A percentile compares a stretch with the other conserved stretches of the same genome.
phyloP scores from a whole-genome alignment of 1,284 basidiomycete genomes.

The Irpex sp. region DNA sequence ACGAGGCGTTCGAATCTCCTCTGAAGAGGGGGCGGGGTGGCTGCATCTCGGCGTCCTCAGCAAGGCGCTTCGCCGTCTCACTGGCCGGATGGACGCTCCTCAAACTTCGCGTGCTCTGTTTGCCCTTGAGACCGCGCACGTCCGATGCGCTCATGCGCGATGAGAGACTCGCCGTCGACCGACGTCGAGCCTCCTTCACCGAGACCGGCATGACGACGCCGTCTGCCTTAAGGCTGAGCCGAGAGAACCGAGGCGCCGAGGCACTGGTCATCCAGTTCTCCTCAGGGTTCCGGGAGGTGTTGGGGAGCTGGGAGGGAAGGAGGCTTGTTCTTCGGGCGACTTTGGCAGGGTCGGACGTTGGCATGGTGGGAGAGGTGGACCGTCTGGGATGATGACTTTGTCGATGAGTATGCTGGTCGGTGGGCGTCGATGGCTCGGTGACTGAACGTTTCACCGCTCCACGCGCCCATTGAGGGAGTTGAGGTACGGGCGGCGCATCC shows the following conservation, averaged over 20 bases:
- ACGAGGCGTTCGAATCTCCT: background rate
- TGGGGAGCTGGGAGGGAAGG: constrained; percentile 8
- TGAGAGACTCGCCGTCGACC: constrained; percentile 8
- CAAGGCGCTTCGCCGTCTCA: background rate
- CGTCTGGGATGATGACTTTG: background rate
- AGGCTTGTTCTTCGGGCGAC: background rate
- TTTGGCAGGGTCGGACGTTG: background rate
- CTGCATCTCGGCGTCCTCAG: background rate
- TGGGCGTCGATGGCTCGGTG: background rate
- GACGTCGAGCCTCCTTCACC: constrained; percentile 23
- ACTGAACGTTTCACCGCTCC: background rate
- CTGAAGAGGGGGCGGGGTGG: constrained; percentile 9
- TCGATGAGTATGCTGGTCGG: background rate
- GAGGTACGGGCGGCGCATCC: background rate
- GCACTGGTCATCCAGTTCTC: constrained; percentile 38
- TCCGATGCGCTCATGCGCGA: background rate
- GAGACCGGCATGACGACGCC: constrained; percentile 43
- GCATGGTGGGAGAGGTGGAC: background rate
- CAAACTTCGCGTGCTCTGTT: constrained; percentile 1
- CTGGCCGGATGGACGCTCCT: constrained; percentile 1
- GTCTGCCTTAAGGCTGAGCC: constrained; percentile 34
- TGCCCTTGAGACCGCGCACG: background rate
- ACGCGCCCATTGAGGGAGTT: background rate
- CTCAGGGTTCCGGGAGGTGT: constrained; percentile 21
- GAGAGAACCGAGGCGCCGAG: constrained; percentile 40